Percentiles rank a stretch among this genome's conserved stretches.
phyloP scores from a whole-genome alignment of 2,329 filamentous ascomycete species.

The Fusarium clavum region DNA sequence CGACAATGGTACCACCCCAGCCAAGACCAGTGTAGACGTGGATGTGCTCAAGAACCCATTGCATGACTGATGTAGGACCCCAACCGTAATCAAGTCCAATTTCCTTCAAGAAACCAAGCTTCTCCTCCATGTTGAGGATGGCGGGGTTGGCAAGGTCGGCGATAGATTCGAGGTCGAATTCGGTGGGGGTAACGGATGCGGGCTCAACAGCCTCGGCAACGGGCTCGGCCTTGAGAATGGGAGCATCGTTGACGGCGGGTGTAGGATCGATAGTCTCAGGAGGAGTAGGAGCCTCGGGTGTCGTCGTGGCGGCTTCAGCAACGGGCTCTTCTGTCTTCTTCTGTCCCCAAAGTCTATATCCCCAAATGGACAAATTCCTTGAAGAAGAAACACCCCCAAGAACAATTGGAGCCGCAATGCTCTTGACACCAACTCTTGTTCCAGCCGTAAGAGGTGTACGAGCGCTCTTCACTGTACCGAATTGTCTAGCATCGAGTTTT shows the following conservation, averaged over 20 bases:
- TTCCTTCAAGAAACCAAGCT: conserved; percentile 83
- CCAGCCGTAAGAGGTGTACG: conserved; percentile 35
- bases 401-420: conserved; percentile 44
- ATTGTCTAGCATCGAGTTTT: conserved; percentile 52
- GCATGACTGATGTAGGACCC: conserved; percentile 78
- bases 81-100: conserved; percentile 90
- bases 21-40: conserved; percentile 81
- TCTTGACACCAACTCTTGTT: conserved; percentile 41
- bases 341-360: conserved; percentile 44
- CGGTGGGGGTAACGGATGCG: conserved; percentile 43
- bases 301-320: conserved; percentile 33
- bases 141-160: conserved; percentile 54
- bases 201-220: conserved; percentile 33
- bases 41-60: conserved; percentile 83
- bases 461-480: conserved; percentile 49
- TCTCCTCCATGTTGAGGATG: conserved; percentile 73
- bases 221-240: conserved; percentile 39
- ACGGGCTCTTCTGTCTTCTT: conserved; percentile 43
- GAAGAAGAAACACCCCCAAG: conserved; percentile 49
- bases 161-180: conserved; percentile 52
- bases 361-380: conserved; percentile 53
- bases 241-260: conserved; percentile 18
- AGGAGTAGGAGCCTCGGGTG: conserved; percentile 33
- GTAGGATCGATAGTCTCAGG: conserved; percentile 29
- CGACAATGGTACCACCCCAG: conserved; percentile 83